phyloP scores from a whole-genome alignment of 441 rosid genomes.

The Croton laevigatus region DNA sequence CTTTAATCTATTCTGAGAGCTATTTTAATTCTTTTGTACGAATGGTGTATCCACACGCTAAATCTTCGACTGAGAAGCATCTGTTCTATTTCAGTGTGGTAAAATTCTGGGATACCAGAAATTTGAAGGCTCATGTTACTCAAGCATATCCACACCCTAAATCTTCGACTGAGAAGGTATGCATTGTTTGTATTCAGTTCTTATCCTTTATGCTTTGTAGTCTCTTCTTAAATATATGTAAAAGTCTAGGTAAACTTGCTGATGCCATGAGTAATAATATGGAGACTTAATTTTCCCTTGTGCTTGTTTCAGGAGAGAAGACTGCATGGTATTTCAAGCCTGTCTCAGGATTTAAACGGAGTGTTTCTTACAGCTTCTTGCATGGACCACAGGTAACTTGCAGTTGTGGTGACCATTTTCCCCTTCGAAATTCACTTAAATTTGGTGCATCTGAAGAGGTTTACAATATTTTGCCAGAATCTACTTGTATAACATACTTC shows the following conservation, averaged over 20 bases:
- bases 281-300: background rate
- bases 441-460: background rate
- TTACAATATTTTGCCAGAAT: slow-evolving; percentile 40
- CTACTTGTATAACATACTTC: slow-evolving; percentile 69
- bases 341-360: slow-evolving; percentile 85
- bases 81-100: slow-evolving; percentile 58
- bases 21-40: slow-evolving; percentile 15
- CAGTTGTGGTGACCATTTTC: background rate
- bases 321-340: slow-evolving; percentile 76
- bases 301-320: slow-evolving; percentile 50
- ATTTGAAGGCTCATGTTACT: slow-evolving; percentile 55
- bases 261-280: background rate
- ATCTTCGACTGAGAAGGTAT: slow-evolving; percentile 54
- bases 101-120: slow-evolving; percentile 89
- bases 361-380: slow-evolving; percentile 79
- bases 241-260: background rate
- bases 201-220: background rate
- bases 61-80: no score
- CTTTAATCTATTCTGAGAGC: background rate
- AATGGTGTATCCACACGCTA: no score
- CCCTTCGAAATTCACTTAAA: slow-evolving; percentile 5
- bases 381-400: slow-evolving; percentile 74
- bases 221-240: background rate
- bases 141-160: slow-evolving; percentile 61
- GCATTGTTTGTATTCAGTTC: background rate